These are phyloP conservation scores for Sclerotinia sclerotiorum DNA, from an alignment of 2,329 filamentous ascomycete species.

Conservation along the genomic window DNA sequence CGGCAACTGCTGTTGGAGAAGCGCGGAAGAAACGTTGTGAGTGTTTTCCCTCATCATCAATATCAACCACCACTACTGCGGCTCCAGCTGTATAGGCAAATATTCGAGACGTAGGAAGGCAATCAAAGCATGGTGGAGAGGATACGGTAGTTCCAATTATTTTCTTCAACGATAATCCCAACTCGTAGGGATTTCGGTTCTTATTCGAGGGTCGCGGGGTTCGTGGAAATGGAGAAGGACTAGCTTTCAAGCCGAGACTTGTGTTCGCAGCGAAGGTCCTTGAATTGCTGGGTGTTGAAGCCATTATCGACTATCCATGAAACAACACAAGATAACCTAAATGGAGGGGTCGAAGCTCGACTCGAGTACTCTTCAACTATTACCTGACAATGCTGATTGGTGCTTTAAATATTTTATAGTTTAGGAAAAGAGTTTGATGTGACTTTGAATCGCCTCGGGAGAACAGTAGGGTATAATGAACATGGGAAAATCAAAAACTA, in stretches of 20 bases:
- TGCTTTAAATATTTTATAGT: background rate
- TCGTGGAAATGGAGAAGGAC: conserved; percentile 69
- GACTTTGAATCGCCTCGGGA: background rate
- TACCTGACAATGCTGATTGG: background rate
- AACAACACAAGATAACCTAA: background rate
- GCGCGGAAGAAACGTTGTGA: conserved; percentile 90
- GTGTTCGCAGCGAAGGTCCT: conserved; percentile 39
- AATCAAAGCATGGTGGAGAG: conserved; percentile 83
- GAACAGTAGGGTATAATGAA: conserved; percentile 6
- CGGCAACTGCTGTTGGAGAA: conserved; percentile 71
- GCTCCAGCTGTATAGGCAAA: conserved; percentile 94
- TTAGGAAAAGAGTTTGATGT: background rate
- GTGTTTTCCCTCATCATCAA: conserved; percentile 64
- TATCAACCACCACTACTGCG: conserved; percentile 83
- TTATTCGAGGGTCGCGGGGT: conserved; percentile 61
- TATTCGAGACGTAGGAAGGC: conserved; percentile 63
- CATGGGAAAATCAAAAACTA: conserved; percentile 15
- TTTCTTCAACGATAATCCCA: conserved; percentile 70
- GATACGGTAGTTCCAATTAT: conserved; percentile 89
- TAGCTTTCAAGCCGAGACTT: conserved; percentile 56
- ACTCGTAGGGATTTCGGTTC: conserved; percentile 51
- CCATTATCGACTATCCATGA: conserved; percentile 39
- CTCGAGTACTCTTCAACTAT: conserved; percentile 1
- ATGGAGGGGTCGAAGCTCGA: conserved; percentile 13
- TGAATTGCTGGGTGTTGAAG: conserved; percentile 40